Conservation (phyloP, 1,284 basidiomycete genomes). For the Ustilago esculenta region DNA sequence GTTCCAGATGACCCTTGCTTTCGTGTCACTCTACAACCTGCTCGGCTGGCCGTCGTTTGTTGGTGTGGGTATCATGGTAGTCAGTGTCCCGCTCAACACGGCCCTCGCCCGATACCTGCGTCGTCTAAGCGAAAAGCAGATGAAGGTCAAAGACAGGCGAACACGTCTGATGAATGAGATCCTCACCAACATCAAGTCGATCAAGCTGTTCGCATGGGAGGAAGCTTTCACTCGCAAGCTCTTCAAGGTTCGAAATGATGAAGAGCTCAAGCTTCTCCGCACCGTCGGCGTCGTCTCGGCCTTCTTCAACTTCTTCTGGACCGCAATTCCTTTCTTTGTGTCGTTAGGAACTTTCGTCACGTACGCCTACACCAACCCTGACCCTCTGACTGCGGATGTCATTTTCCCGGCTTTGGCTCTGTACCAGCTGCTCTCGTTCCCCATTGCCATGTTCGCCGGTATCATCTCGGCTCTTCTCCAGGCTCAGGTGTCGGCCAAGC, state of each 20-base stretch:
- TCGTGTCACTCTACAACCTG: slow-evolving; percentile 76
- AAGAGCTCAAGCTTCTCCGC: slow-evolving; percentile 79
- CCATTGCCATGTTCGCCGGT: slow-evolving; percentile 74
- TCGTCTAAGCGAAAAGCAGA: slow-evolving; percentile 77
- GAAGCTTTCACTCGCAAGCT: slow-evolving; percentile 73
- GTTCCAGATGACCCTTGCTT: slow-evolving; percentile 64
- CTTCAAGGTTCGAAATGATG: slow-evolving; percentile 76
- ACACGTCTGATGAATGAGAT: slow-evolving; percentile 65
- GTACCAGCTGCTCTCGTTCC: slow-evolving; percentile 73
- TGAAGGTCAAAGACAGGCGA: slow-evolving; percentile 84
- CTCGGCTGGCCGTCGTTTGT: slow-evolving; percentile 82
- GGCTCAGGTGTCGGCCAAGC: slow-evolving; percentile 59
- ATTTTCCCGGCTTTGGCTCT: slow-evolving; percentile 64
- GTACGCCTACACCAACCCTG: slow-evolving; percentile 78
- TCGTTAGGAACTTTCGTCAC: slow-evolving; percentile 86
- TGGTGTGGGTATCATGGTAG: slow-evolving; percentile 83
- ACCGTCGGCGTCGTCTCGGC: slow-evolving; percentile 78
- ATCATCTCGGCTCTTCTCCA: slow-evolving; percentile 61
- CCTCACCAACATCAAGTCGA: slow-evolving; percentile 63
- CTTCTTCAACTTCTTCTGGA: slow-evolving; percentile 75
- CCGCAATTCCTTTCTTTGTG: slow-evolving; percentile 81
- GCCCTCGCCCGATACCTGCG: slow-evolving; percentile 80
- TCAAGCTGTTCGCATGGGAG: slow-evolving; percentile 64
- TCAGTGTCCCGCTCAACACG: slow-evolving; percentile 75
- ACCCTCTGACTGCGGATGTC: slow-evolving; percentile 73